Conservation (phyloP, 768 basidiomycete genomes). For the Tulasnella sp. region DNA sequence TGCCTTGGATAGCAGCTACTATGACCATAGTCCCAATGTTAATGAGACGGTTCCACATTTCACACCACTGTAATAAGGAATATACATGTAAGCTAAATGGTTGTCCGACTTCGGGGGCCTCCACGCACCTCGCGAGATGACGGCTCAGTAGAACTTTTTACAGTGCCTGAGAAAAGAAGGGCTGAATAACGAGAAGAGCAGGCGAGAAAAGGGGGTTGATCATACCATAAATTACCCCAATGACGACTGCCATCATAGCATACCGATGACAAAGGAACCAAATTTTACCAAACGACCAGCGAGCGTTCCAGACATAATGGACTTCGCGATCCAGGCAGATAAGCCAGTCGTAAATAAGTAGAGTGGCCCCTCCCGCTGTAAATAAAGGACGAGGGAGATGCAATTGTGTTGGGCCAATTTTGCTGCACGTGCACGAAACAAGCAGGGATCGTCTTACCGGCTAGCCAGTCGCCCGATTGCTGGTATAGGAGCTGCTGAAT, state of each 20-base stretch:
- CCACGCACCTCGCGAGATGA: not conserved
- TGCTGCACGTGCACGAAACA: not conserved
- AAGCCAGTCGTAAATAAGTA: not conserved
- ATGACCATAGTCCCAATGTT: not conserved
- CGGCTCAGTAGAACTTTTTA: not conserved
- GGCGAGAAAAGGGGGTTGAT: not conserved
- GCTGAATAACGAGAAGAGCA: not conserved
- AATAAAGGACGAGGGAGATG: not conserved
- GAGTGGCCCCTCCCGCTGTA: not conserved
- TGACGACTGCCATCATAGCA: not conserved
- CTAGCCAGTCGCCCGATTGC: not conserved
- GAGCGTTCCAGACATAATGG: not conserved
- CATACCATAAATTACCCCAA: not conserved
- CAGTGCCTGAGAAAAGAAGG: not conserved
- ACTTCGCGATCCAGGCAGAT: not conserved
- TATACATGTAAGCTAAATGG: not conserved
- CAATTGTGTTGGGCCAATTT: not conserved
- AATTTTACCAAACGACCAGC: not conserved
- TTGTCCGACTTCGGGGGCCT: too few species aligned
- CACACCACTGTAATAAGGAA: not conserved
- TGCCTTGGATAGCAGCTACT: not conserved
- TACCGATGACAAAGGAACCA: not conserved
- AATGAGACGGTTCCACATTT: not conserved
- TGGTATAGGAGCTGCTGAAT: not conserved
- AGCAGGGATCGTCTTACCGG: not conserved